Base-by-base conservation (phyloP, 2,329 filamentous ascomycete species). In the Fusarium sp. region DNA sequence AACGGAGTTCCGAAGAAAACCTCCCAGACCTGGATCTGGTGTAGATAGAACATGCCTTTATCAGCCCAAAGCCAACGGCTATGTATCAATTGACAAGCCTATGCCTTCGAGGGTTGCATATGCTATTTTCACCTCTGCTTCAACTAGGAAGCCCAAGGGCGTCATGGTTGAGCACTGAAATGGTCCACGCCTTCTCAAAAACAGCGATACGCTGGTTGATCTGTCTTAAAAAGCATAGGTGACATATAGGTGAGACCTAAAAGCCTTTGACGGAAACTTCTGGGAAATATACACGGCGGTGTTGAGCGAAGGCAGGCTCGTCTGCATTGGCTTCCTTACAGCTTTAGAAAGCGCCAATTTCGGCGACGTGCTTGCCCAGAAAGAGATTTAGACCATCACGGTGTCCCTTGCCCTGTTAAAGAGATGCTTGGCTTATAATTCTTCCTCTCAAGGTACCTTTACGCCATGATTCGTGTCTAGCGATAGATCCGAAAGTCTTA, bases 71-170 rank as follows among this genome's bases (percentile, higher is more conserved):
- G 25, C 9, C 25, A 27, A 27, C 25, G 25, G 25, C 25, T 27
- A 27, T 27, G 25, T 27, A 27, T 27, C 25, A 27, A 9, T 9
- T 27, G 25, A 27, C 25, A 27, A 27, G 25, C 25, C 25, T 27
- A 27, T 22, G 25, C 10, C 47, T 19, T 39, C 17, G 37, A 72
- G 62, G 7, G 58, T 72, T 11, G 67, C 67, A 3, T 71, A 71
- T 22, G 55, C 68, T 17, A 65, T 73, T 6, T 74, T 72, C 44
- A 74, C 72, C 0, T 73, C 71, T 0, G 72, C 71, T 0, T 73
- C 68, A 4, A 74, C 70, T 1, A 71, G 70, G 10, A 32, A 76
- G 71, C 56, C 72, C 2, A 68, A 68, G 47, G 65, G 65, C 6
- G 65, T 68, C 14, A 66, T 68, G 62, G 33, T 66, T 4, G 65